phyloP scores from a whole-genome alignment of 2,329 filamentous ascomycete genomes.

The Cryphonectria parasitica region DNA sequence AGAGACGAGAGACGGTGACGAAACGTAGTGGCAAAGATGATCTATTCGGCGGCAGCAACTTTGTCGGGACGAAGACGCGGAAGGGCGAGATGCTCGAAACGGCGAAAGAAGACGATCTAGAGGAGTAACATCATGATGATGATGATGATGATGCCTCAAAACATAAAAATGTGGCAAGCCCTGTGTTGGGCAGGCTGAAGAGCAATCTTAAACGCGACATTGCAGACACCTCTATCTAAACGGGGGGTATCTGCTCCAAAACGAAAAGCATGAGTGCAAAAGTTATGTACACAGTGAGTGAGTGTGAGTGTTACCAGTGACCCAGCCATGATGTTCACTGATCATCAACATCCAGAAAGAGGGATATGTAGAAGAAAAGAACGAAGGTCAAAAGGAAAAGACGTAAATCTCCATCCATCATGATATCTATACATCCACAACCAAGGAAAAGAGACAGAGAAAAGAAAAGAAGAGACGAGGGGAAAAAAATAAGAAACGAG shows the following conservation, averaged over 20 bases:
- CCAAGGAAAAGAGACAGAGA: not conserved
- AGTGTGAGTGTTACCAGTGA: not conserved
- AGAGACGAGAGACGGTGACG: not conserved
- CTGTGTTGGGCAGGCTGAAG: not conserved
- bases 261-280: not conserved
- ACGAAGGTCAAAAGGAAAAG: not conserved
- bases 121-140: not conserved
- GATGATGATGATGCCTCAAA: not conserved
- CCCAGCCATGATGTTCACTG: not conserved
- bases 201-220: not conserved
- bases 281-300: not conserved
- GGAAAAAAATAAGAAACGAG: not conserved
- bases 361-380: not conserved
- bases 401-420: not conserved
- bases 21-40: not conserved
- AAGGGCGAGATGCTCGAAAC: not conserved
- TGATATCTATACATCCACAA: not conserved
- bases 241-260: slow-evolving; percentile 26
- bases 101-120: not conserved
- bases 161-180: not conserved
- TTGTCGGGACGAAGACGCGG: not conserved
- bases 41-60: too few species aligned
- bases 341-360: not conserved
- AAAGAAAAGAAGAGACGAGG: not conserved
- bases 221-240: slow-evolving; percentile 24